These are phyloP conservation scores for Euphrasia arctica DNA, from an alignment of 305 asterid species.

Conservation along the genomic window DNA sequence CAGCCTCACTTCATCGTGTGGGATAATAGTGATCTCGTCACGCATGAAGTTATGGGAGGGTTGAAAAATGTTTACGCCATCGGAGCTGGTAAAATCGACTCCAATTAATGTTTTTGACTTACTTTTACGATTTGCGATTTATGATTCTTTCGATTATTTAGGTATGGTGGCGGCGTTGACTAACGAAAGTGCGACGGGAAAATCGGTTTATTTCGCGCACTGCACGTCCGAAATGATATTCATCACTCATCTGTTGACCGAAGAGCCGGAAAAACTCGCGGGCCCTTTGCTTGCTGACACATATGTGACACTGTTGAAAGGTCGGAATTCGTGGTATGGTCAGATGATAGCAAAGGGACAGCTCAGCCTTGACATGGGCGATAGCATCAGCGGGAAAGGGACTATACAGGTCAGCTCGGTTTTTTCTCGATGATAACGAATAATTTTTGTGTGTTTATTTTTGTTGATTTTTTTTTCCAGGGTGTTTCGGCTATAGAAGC, in stretches of 20 bases:
- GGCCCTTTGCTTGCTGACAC: slow-evolving; percentile 94
- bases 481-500: slow-evolving; percentile 94
- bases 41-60: slow-evolving; percentile 96
- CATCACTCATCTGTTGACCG: slow-evolving; percentile 71
- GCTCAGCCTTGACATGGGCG: slow-evolving; percentile 78
- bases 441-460: neutral
- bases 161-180: slow-evolving; percentile 95
- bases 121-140: neutral
- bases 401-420: slow-evolving; percentile 60
- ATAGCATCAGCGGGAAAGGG: slow-evolving; percentile 89
- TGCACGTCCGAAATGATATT: slow-evolving; percentile 93
- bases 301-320: slow-evolving; percentile 78
- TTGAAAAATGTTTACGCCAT: slow-evolving; percentile 87
- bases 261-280: slow-evolving; percentile 91
- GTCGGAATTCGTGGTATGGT: slow-evolving; percentile 90
- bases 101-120: neutral
- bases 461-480: slow-evolving; percentile 29
- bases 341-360: slow-evolving; percentile 87
- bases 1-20: slow-evolving; percentile 87
- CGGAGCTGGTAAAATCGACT: slow-evolving; percentile 65
- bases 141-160: slow-evolving; percentile 13
- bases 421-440: neutral
- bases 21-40: slow-evolving; percentile 85
- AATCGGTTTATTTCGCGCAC: slow-evolving; percentile 86
- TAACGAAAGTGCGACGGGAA: slow-evolving; percentile 86